Evolutionary conservation across 176 grass and related monocot genomes (phyloP).

Genomic region (Carex parvula): DNA sequence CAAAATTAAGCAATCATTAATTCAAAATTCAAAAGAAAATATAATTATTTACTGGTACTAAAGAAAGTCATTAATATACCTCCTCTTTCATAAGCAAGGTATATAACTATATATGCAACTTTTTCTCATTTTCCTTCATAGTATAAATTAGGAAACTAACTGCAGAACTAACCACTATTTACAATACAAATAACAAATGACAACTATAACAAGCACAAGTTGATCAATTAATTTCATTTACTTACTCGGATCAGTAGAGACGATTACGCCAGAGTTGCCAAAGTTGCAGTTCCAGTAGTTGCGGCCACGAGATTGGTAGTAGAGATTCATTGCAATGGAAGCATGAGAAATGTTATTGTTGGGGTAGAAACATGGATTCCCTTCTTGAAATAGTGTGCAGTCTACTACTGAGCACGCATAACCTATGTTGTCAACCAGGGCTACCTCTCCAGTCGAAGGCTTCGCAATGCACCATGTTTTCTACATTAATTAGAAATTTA

Average conservation of each 20-base stretch:
- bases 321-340: slow-evolving; percentile 47
- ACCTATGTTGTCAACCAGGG: slow-evolving; percentile 6
- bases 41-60: not conserved
- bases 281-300: slow-evolving; percentile 41
- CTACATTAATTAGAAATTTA: slow-evolving; percentile 25
- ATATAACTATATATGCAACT: not conserved
- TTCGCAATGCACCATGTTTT: slow-evolving; percentile 44
- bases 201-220: not conserved
- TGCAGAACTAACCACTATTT: not conserved
- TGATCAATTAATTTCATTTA: not conserved
- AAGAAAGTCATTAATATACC: not conserved
- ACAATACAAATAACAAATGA: not conserved
- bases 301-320: slow-evolving; percentile 37
- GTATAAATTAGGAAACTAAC: not conserved
- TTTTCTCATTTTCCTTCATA: not conserved
- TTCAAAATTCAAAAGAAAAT: not conserved
- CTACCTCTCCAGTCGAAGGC: slow-evolving; percentile 24
- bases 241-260: slow-evolving; percentile 35
- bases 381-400: slow-evolving; percentile 22
- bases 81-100: not conserved
- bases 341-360: slow-evolving; percentile 40
- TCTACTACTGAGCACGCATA: slow-evolving; percentile 26
- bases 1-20: not conserved
- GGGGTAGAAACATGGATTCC: slow-evolving; percentile 30
- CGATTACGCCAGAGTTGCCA: slow-evolving; percentile 19